Conservation (phyloP, 306 rosid genomes). For the Begonia masoniana region DNA sequence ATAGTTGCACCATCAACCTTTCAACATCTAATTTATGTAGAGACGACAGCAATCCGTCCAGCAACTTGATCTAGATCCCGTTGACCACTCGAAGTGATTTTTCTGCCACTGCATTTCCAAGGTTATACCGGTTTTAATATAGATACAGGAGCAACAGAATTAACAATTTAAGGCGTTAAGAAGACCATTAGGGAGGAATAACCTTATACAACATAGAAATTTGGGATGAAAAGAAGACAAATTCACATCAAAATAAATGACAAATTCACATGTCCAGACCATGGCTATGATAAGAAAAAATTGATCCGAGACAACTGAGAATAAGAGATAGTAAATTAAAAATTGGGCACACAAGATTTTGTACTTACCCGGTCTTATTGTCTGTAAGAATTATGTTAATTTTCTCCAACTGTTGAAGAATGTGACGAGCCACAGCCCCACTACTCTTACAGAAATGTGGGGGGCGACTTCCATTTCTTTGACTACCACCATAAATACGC, state of each 20-base stretch:
- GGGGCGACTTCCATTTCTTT: constrained; percentile 58
- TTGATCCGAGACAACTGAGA: too few species aligned
- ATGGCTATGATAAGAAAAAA: too few species aligned
- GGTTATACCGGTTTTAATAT: background rate
- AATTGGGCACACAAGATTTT: too few species aligned
- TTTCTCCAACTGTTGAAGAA: constrained; percentile 30
- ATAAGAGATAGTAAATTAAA: too few species aligned
- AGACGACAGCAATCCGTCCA: constrained; percentile 40
- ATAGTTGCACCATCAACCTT: too few species aligned
- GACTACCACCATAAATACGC: constrained; percentile 46
- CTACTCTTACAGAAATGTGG: constrained; percentile 53
- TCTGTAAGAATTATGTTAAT: constrained; percentile 28
- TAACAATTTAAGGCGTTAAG: background rate
- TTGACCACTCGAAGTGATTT: constrained; percentile 37
- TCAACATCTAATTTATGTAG: background rate
- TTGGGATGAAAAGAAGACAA: too few species aligned
- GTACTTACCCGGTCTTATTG: constrained; percentile 29
- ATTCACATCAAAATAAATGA: too few species aligned
- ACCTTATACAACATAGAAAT: too few species aligned
- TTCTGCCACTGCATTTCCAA: constrained; percentile 34
- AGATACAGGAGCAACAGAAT: background rate
- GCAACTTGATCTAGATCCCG: constrained; percentile 61
- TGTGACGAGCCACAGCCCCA: constrained; percentile 42
- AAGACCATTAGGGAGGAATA: background rate
- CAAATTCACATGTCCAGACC: too few species aligned